Conservation (phyloP, 2,329 filamentous ascomycete species). For the Pseudocercospora crystallina region DNA sequence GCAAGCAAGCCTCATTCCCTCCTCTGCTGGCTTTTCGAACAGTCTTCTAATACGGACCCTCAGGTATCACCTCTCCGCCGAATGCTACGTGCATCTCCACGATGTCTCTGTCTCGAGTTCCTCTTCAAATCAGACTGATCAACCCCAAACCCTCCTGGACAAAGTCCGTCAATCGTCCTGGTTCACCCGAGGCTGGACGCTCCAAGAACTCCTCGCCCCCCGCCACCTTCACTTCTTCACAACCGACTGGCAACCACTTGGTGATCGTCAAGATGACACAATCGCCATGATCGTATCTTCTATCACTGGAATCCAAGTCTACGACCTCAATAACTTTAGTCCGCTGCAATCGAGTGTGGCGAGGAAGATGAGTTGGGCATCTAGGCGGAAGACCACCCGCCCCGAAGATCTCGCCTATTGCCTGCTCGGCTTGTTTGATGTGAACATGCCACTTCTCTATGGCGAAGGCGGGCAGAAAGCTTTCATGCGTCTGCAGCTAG, state of each 20-base stretch:
- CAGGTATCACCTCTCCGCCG: slow-evolving; percentile 3
- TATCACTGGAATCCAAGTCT: slow-evolving; percentile 18
- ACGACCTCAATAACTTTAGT: slow-evolving; percentile 9
- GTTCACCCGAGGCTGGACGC: slow-evolving; percentile 24
- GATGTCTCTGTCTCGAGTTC: slow-evolving; percentile 3
- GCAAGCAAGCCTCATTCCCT: too few relatives aligned
- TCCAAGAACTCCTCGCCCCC: slow-evolving; percentile 27
- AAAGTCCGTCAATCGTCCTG: background rate
- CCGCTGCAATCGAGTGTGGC: slow-evolving; percentile 6
- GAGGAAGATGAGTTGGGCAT: slow-evolving; percentile 22
- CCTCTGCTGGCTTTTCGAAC: too few relatives aligned
- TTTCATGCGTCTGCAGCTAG: slow-evolving; percentile 23
- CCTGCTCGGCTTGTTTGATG: slow-evolving; percentile 45
- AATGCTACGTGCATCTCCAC: slow-evolving; percentile 12
- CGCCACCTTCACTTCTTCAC: slow-evolving; percentile 16
- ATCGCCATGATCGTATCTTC: slow-evolving; percentile 9
- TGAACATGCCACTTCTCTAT: slow-evolving; percentile 38
- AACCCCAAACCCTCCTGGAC: background rate
- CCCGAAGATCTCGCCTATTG: slow-evolving; percentile 47
- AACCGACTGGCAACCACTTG: slow-evolving; percentile 13
- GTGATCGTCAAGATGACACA: slow-evolving; percentile 10
- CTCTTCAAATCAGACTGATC: too few relatives aligned
- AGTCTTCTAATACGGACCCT: too few relatives aligned
- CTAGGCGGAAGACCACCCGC: slow-evolving; percentile 15
- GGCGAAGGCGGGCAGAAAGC: slow-evolving; percentile 16